phyloP scores from a whole-genome alignment of 1,139 yeast genomes.

The Blastobotrys persicus region DNA sequence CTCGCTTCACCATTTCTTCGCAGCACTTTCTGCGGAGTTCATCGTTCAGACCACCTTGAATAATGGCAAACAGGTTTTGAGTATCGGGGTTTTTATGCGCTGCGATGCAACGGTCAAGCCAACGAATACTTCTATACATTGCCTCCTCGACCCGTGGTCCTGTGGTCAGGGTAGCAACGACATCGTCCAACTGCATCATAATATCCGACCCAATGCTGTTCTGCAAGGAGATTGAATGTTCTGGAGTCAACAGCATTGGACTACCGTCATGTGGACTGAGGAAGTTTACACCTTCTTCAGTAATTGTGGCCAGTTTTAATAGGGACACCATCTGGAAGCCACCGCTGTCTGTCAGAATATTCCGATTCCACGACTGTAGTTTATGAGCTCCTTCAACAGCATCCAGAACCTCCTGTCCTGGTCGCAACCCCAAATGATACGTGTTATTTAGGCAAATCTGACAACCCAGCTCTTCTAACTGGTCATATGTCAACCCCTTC shows the following conservation, averaged over 20 bases:
- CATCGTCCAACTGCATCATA: constrained; percentile 48
- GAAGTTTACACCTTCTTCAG: constrained; percentile 46
- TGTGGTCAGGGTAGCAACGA: constrained; percentile 43
- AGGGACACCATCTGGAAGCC: constrained; percentile 49
- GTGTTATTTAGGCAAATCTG: constrained; percentile 45
- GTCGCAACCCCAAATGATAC: constrained; percentile 45
- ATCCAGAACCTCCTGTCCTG: constrained; percentile 45
- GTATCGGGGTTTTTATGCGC: constrained; percentile 45
- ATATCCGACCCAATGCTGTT: constrained; percentile 47
- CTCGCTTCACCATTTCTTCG: constrained; percentile 43
- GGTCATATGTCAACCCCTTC: constrained; percentile 46
- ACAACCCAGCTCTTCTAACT: constrained; percentile 42
- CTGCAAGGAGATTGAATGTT: constrained; percentile 45
- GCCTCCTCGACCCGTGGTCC: constrained; percentile 47
- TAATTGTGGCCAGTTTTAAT: constrained; percentile 44
- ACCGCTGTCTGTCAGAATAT: constrained; percentile 45
- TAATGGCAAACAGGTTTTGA: constrained; percentile 45
- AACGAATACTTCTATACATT: constrained; percentile 44
- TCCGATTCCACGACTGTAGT: constrained; percentile 43
- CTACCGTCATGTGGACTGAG: constrained; percentile 46
- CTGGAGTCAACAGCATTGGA: constrained; percentile 47
- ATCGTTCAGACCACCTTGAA: constrained; percentile 46
- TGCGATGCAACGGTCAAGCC: constrained; percentile 46
- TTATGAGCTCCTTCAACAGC: constrained; percentile 45
- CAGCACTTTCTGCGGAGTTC: constrained; percentile 43